These are phyloP conservation scores for Xylaria nigripes DNA, from an alignment of 495 filamentous ascomycete genomes.

Conservation along the genomic window DNA sequence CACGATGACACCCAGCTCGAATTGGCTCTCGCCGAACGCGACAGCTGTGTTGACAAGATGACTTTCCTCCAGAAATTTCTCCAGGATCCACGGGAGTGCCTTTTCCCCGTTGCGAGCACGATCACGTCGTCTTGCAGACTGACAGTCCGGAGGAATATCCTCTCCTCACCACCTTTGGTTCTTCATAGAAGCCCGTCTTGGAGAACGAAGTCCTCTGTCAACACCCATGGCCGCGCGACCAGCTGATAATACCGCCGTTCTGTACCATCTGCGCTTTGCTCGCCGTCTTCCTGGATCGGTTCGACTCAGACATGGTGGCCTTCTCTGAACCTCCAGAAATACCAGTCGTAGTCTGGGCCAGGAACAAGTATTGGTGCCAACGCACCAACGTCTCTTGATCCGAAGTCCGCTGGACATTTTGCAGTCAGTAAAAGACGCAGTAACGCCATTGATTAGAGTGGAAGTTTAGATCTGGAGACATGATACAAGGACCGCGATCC, in stretches of 20 bases:
- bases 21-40: conserved; percentile 30
- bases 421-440: background rate
- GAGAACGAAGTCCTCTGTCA: conserved; percentile 18
- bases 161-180: conserved; percentile 5
- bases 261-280: background rate
- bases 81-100: conserved; percentile 35
- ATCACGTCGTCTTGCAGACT: conserved; percentile 42
- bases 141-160: conserved; percentile 13
- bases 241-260: conserved; percentile 10
- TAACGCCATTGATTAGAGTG: background rate
- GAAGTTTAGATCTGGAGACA: background rate
- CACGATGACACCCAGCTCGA: conserved; percentile 32
- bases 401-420: conserved; percentile 26
- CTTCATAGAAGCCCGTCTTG: conserved; percentile 22
- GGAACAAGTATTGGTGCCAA: conserved; percentile 28
- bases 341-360: conserved; percentile 25
- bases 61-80: conserved; percentile 25
- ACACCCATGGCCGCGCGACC: conserved; percentile 19
- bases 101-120: conserved; percentile 44
- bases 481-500: background rate
- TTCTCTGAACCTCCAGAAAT: conserved; percentile 27
- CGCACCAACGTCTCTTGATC: conserved; percentile 30
- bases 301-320: conserved; percentile 21
- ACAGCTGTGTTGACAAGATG: conserved; percentile 26
- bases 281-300: background rate